phyloP scores from a whole-genome alignment of 352 stramenopile species.

The Globisporangium radiosum region DNA sequence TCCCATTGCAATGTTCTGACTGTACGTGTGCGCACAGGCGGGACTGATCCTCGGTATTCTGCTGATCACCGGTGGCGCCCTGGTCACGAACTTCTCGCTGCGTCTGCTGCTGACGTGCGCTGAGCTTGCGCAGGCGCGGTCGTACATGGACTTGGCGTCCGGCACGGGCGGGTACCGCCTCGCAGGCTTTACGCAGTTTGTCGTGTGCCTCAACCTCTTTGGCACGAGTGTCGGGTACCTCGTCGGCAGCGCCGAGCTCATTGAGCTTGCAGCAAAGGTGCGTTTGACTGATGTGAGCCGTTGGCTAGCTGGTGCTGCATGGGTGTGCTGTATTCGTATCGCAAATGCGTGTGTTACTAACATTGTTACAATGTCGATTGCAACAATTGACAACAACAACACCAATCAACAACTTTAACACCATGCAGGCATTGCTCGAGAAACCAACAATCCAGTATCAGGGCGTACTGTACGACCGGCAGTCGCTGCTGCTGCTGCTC shows the following conservation, averaged over 20 bases:
- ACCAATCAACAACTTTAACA: no score
- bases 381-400: no score
- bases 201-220: conserved; percentile 86
- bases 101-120: conserved; percentile 73
- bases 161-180: conserved; percentile 58
- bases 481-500: conserved; percentile 64
- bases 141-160: conserved; percentile 79
- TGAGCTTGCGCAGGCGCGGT: conserved; percentile 61
- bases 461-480: conserved; percentile 33
- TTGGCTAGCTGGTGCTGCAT: neutral
- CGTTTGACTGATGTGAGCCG: neutral
- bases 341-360: neutral
- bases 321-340: neutral
- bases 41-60: conserved; percentile 66
- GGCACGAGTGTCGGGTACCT: conserved; percentile 82
- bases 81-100: conserved; percentile 81
- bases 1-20: no score
- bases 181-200: conserved; percentile 62
- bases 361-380: neutral
- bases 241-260: conserved; percentile 71
- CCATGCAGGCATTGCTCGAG: no score
- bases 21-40: conserved; percentile 7
- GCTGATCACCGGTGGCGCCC: conserved; percentile 57
- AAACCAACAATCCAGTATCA: neutral
- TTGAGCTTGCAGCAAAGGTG: conserved; percentile 60